Conservation (phyloP, 805 yeast species). For the Tetrapisispora namnaoensis region DNA sequence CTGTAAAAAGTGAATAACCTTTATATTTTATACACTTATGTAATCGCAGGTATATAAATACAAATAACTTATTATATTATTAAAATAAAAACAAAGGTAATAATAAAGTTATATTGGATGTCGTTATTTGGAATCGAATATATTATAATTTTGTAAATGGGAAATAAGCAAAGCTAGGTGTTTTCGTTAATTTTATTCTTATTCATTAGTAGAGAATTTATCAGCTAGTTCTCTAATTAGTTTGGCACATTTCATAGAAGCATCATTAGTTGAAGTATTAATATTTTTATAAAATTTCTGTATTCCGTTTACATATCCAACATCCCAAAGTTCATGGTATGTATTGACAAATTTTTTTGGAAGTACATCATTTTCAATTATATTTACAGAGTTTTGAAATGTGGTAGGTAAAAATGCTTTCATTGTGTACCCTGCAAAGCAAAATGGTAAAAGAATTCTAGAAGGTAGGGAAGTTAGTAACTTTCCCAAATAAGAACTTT, state of each 20-base stretch:
- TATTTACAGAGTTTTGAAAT: conserved; percentile 11
- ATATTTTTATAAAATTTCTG: neutral
- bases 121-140: neutral
- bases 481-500: neutral
- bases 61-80: neutral
- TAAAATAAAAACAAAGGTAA: neutral
- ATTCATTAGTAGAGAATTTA: neutral
- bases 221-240: neutral
- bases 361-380: conserved; percentile 13
- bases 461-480: neutral
- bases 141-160: neutral
- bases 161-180: neutral
- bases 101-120: neutral
- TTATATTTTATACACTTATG: neutral
- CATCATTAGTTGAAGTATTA: neutral
- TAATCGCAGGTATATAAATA: neutral
- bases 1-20: conserved; percentile 6
- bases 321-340: conserved; percentile 4
- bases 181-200: neutral
- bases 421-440: conserved; percentile 16
- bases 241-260: neutral
- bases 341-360: conserved; percentile 10
- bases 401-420: conserved; percentile 20
- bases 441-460: conserved; percentile 10
- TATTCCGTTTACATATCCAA: neutral